phyloP scores from a whole-genome alignment of 805 yeast species.

The Cyberlindnera samutprakarnensis region DNA sequence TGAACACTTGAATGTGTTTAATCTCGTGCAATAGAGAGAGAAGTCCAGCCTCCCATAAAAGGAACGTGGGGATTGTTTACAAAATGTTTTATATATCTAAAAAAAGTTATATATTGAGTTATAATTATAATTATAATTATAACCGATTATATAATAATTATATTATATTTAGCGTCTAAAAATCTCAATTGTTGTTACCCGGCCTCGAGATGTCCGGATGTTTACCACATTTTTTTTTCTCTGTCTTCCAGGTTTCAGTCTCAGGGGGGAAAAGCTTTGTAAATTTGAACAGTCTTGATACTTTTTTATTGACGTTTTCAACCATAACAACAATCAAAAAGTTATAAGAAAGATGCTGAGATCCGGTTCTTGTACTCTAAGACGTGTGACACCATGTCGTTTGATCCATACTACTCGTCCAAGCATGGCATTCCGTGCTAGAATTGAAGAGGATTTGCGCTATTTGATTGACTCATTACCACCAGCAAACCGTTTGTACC shows the following conservation, averaged over 20 bases:
- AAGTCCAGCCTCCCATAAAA: too few species aligned
- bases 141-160: too few species aligned
- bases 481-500: constrained; percentile 56
- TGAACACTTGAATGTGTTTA: constrained; percentile 73
- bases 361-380: too few species aligned
- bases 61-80: not conserved
- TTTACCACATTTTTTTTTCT: not conserved
- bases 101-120: not conserved
- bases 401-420: constrained; percentile 7
- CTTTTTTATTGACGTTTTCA: too few species aligned
- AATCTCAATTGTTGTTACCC: not conserved
- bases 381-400: not conserved
- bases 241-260: too few species aligned
- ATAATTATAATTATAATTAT: too few species aligned
- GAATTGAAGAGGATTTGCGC: constrained; percentile 56
- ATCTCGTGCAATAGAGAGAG: too few species aligned
- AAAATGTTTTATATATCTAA: not conserved
- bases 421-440: constrained; percentile 27
- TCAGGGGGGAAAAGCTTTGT: too few species aligned
- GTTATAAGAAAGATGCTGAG: constrained; percentile 1
- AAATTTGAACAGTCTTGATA: too few species aligned
- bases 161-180: too few species aligned
- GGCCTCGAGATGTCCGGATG: not conserved
- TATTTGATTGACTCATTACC: constrained; percentile 55
- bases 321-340: too few species aligned